A percentile compares a stretch with the other conserved stretches of the same genome.
Evolutionary conservation across 306 rosid genomes (phyloP).

Genomic region (Lathyrus aphaca): DNA sequence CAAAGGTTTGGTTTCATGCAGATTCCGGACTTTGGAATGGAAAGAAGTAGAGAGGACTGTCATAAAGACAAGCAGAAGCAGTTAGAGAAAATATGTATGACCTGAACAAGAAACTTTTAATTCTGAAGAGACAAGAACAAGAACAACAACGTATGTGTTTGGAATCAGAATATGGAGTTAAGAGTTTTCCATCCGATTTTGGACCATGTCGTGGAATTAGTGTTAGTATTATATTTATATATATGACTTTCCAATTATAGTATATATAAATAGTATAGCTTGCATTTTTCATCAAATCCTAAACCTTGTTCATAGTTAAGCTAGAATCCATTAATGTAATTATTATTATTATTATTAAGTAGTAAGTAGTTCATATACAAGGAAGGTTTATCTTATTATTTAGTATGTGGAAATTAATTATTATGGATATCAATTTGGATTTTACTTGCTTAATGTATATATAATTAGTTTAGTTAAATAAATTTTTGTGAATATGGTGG

Average conservation of each 20-base stretch:
- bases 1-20: constrained; percentile 27
- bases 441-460: constrained; percentile 13
- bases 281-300: constrained; percentile 44
- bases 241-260: constrained; percentile 40
- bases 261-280: constrained; percentile 34
- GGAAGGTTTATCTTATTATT: constrained; percentile 38
- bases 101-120: constrained; percentile 45
- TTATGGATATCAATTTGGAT: constrained; percentile 23
- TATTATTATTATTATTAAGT: constrained; percentile 14
- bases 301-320: constrained; percentile 53
- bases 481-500: background rate
- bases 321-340: constrained; percentile 45
- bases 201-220: constrained; percentile 53
- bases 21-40: constrained; percentile 36
- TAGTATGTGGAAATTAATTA: constrained; percentile 27
- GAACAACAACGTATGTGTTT: constrained; percentile 26
- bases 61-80: constrained; percentile 45
- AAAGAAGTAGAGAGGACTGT: constrained; percentile 40
- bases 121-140: constrained; percentile 37
- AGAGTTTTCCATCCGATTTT: constrained; percentile 52
- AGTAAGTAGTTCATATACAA: constrained; percentile 36
- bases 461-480: background rate
- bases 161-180: constrained; percentile 44
- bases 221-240: constrained; percentile 25
- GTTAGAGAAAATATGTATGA: constrained; percentile 42